Evolutionary conservation across 2,329 filamentous ascomycete species (phyloP), one percentile per base, ranked within the genome.

Genomic region (Helminthosporium solani): DNA sequence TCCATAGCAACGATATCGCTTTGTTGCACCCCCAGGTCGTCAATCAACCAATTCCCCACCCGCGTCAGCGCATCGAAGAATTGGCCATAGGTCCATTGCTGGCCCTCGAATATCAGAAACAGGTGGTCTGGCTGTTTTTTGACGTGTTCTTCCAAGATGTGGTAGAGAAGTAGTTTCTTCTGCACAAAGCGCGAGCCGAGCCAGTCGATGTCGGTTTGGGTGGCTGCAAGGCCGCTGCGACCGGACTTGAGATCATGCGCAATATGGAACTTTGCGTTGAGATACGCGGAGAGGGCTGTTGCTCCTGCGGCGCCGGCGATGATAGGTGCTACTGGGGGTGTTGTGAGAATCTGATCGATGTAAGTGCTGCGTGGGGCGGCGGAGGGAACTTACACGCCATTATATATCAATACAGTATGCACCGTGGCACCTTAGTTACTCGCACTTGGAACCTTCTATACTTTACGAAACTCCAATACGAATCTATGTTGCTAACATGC

Each of bases 51-150:
- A 52, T 68, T 70, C 4, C 55, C 68, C 2, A 63, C 61, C 12
- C 53, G 49, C 2, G 44, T 57, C 3, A 67, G 55, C 6, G 52
- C 52, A 8, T 61, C 54, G 23, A 63, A 64, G 49, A 70, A 70
- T 33, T 68, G 52, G 8, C 39, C 54, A 41, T 70, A 70, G 2
- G 63, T 64, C 58, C 61, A 70, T 34, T 55, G 56, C 36, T 55
- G 54, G 36, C 65, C 68, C 43, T 70, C 66, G 43, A 70, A 70
- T 16, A 70, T 63, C 11, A 70, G 49, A 27, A 70, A 70, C 0
- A 60, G 53, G 1, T 63, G 64, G 7, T 56, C 60, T 5, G 59
- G 58, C 19, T 75, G 70, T 7, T 14, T 27, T 14, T 12, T 16
- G 11, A 63, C 64, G n/a, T 68, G 67, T 19, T 68, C 63, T 45